Evolutionary conservation across 73 alveolate species (phyloP).

Genomic region (Tetrahymena malaccensis): DNA sequence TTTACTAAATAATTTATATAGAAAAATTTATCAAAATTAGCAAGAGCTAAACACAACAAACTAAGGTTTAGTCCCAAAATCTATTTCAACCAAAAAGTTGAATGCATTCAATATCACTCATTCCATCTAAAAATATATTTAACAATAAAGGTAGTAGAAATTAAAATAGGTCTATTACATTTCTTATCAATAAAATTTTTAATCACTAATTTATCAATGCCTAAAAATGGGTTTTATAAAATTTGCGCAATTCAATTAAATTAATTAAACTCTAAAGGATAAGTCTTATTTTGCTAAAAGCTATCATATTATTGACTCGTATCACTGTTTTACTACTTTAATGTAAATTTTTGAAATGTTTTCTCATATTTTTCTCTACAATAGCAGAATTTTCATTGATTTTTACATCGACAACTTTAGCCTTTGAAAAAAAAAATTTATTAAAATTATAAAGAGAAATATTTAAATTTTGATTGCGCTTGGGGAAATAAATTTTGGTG

Average conservation of each 20-base stretch:
- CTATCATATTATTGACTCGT: too few species aligned
- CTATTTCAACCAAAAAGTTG: neutral
- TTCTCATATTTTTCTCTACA: neutral
- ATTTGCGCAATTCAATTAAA: neutral
- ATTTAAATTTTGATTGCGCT: neutral
- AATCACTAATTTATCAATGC: neutral
- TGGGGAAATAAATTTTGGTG: neutral
- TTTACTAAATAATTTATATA: too few species aligned
- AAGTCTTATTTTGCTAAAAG: neutral
- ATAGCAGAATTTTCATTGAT: neutral
- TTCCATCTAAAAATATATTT: too few species aligned
- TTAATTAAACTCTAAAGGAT: too few species aligned
- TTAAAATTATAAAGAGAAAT: neutral
- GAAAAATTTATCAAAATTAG: neutral
- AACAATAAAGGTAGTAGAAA: neutral
- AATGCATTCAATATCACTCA: neutral
- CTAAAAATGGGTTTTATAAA: neutral
- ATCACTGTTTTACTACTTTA: neutral
- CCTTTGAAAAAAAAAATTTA: neutral
- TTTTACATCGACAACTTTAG: neutral
- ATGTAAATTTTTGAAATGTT: too few species aligned
- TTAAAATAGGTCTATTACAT: neutral
- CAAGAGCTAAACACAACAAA: neutral
- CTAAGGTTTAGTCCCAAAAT: neutral
- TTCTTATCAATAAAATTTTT: neutral